Evolutionary conservation across 345 rosid genomes (phyloP).

Genomic region (Nasturtium officinale): DNA sequence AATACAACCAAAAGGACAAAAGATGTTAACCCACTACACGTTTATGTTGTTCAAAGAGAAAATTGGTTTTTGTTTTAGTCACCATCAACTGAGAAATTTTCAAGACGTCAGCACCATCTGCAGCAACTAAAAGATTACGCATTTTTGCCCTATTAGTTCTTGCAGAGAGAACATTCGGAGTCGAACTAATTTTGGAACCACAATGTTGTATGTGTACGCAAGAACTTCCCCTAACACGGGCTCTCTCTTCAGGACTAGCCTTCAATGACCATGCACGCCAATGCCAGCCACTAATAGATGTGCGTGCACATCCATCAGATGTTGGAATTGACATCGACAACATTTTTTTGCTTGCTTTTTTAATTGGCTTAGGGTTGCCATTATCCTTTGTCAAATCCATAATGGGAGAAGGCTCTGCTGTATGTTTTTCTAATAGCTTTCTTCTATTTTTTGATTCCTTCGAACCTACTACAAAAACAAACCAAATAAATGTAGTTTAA

Average conservation of each 20-base stretch:
- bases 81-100: constrained; percentile 96
- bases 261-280: constrained; percentile 91
- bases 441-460: constrained; percentile 56
- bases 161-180: constrained; percentile 84
- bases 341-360: constrained; percentile 48
- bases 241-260: constrained; percentile 82
- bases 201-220: constrained; percentile 43
- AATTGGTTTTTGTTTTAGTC: constrained; percentile 21
- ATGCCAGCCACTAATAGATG: constrained; percentile 88
- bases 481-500: constrained; percentile 15
- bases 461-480: constrained; percentile 43
- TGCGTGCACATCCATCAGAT: constrained; percentile 90
- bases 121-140: constrained; percentile 98
- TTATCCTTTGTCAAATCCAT: constrained; percentile 50
- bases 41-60: constrained; percentile 28
- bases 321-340: constrained; percentile 53
- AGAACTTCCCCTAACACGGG: constrained; percentile 68
- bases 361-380: constrained; percentile 45
- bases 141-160: constrained; percentile 93
- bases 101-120: constrained; percentile 92
- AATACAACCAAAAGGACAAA: background rate
- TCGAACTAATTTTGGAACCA: constrained; percentile 54
- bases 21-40: constrained; percentile 17
- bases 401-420: constrained; percentile 36
- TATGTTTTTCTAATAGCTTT: constrained; percentile 48